phyloP scores from a whole-genome alignment of 352 stramenopile genomes.

The Globisporangium barbulae region DNA sequence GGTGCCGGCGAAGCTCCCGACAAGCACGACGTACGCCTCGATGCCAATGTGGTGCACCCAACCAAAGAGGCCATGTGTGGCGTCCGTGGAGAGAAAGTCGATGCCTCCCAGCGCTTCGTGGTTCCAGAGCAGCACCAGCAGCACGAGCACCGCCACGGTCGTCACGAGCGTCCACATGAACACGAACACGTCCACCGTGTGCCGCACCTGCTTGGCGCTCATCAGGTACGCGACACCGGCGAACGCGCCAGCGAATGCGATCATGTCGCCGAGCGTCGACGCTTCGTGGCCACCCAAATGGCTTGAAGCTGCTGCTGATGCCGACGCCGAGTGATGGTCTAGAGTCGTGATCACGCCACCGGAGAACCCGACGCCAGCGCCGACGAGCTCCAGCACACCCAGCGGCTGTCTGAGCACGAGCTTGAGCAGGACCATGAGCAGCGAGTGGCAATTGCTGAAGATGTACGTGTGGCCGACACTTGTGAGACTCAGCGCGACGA shows the following conservation, averaged over 20 bases:
- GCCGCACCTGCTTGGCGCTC: constrained; percentile 39
- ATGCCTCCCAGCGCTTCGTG: constrained; percentile 7
- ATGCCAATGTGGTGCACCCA: constrained; percentile 49
- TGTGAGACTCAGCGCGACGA: constrained; percentile 43
- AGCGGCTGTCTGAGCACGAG: constrained; percentile 34
- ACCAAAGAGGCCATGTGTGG: constrained; percentile 29
- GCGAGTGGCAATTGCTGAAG: constrained; percentile 53
- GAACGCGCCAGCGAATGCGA: constrained; percentile 52
- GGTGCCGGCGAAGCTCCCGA: constrained; percentile 41
- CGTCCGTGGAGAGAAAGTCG: constrained; percentile 10
- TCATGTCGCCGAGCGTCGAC: constrained; percentile 32
- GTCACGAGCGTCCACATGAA: constrained; percentile 45
- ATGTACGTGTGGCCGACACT: constrained; percentile 59
- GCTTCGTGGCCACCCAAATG: not conserved
- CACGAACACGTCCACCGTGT: constrained; percentile 30
- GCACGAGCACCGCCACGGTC: constrained; percentile 24
- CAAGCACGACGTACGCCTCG: constrained; percentile 46
- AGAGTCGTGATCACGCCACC: constrained; percentile 41
- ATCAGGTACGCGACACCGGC: constrained; percentile 46
- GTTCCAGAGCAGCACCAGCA: constrained; percentile 27
- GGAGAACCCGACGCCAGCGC: constrained; percentile 33
- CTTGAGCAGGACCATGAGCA: constrained; percentile 53
- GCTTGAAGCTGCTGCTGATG: not conserved
- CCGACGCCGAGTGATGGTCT: constrained; percentile 19
- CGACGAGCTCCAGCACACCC: constrained; percentile 31